Evolutionary conservation across 306 rosid genomes (phyloP).

Genomic region (Cicer chorassanicum): DNA sequence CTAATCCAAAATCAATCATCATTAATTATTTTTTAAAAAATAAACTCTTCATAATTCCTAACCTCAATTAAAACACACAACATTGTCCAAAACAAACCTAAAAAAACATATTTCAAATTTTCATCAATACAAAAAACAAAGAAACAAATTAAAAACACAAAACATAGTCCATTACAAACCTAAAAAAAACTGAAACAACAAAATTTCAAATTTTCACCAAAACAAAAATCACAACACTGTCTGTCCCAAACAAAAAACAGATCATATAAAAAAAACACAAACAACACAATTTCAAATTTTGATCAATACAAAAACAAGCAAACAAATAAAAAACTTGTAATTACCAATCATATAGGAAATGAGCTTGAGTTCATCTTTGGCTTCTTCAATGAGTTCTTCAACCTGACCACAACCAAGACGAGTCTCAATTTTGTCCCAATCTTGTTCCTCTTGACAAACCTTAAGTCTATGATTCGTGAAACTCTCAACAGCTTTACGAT

Average conservation of each 20-base stretch:
- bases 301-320: no score
- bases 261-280: not conserved
- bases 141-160: no score
- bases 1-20: not conserved
- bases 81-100: not conserved
- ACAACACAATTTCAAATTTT: not conserved
- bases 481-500: constrained; percentile 91
- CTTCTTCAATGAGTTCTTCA: constrained; percentile 97
- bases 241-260: not conserved
- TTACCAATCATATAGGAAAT: constrained; percentile 76
- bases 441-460: constrained; percentile 78
- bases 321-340: not conserved
- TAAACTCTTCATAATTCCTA: not conserved
- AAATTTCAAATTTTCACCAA: no score
- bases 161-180: no score
- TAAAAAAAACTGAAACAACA: no score
- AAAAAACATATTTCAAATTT: not conserved
- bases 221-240: no score
- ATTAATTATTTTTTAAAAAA: not conserved
- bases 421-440: constrained; percentile 83
- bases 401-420: constrained; percentile 87
- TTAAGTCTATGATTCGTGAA: constrained; percentile 75
- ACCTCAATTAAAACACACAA: not conserved
- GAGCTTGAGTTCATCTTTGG: constrained; percentile 84
- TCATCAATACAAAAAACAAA: no score